These are phyloP conservation scores for Fusarium clavum DNA, from an alignment of 2,329 filamentous ascomycete genomes.

Conservation along the genomic window DNA sequence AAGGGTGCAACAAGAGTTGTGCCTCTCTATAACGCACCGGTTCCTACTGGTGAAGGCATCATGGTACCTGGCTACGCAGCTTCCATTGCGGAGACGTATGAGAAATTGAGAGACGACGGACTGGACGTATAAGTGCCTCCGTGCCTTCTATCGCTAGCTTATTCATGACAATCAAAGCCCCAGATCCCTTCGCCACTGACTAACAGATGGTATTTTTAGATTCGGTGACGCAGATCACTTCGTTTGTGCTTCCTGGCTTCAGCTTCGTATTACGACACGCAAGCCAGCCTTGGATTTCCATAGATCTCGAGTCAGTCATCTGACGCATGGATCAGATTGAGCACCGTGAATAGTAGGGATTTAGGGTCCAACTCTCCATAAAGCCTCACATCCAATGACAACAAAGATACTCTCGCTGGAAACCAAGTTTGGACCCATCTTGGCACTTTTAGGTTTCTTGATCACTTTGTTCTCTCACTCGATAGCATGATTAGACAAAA, in stretches of 20 bases:
- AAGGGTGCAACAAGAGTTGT: constrained; percentile 45
- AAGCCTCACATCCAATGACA: constrained; percentile 20
- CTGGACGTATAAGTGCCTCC: constrained; percentile 36
- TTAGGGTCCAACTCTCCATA: constrained; percentile 12
- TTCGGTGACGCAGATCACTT: neutral
- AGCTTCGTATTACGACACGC: constrained; percentile 19
- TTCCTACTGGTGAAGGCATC: constrained; percentile 40
- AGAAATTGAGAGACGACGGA: constrained; percentile 38
- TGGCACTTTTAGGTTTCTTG: constrained; percentile 20
- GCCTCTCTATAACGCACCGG: constrained; percentile 45
- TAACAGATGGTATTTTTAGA: constrained; percentile 8
- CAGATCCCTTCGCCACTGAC: neutral
- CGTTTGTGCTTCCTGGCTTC: neutral
- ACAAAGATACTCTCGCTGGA: constrained; percentile 3
- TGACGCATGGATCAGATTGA: constrained; percentile 25
- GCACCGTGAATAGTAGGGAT: constrained; percentile 27
- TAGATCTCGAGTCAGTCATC: constrained; percentile 25
- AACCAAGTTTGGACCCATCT: constrained; percentile 22
- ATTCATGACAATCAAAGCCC: neutral
- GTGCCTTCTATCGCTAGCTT: neutral
- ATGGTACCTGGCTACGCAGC: constrained; percentile 42
- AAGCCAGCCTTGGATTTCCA: constrained; percentile 15
- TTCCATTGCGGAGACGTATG: constrained; percentile 40
- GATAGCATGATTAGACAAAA: neutral
- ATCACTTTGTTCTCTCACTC: constrained; percentile 9